phyloP scores from a whole-genome alignment of 805 yeast genomes.

The Suhomyces sp. region DNA sequence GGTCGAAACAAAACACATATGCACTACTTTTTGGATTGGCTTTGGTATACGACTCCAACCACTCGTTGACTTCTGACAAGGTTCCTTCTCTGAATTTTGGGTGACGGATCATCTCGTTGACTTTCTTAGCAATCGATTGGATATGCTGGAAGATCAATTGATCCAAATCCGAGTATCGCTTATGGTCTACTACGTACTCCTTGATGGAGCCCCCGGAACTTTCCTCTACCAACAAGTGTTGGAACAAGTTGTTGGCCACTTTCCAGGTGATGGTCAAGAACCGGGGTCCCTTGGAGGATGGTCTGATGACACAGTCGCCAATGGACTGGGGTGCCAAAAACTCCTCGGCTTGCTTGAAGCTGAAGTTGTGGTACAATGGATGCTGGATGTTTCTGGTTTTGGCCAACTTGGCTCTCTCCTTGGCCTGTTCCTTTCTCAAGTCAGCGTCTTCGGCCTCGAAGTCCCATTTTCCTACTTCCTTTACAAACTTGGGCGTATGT shows the following conservation, averaged over 20 bases:
- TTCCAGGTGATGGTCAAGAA: constrained; percentile 96
- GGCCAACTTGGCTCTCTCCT: constrained; percentile 64
- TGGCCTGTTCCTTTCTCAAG: constrained; percentile 51
- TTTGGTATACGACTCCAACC: constrained; percentile 83
- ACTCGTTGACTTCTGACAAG: constrained; percentile 72
- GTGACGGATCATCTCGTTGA: constrained; percentile 78
- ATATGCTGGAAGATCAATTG: constrained; percentile 87
- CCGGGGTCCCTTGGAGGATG: constrained; percentile 85
- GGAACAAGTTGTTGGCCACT: constrained; percentile 85
- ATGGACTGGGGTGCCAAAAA: constrained; percentile 82
- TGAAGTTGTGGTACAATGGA: constrained; percentile 83
- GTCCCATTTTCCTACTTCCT: constrained; percentile 76
- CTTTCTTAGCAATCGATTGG: constrained; percentile 75
- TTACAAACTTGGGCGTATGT: constrained; percentile 40
- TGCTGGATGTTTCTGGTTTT: constrained; percentile 82
- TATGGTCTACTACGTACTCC: constrained; percentile 61
- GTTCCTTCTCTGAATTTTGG: constrained; percentile 88
- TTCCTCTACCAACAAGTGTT: constrained; percentile 86
- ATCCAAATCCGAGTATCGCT: constrained; percentile 81
- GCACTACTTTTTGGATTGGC: constrained; percentile 90
- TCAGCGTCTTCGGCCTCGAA: constrained; percentile 70
- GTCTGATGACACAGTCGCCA: constrained; percentile 93
- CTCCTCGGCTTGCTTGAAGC: constrained; percentile 86
- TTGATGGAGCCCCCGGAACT: constrained; percentile 53
- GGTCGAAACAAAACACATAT: constrained; percentile 87